Evolutionary conservation across 2,329 filamentous ascomycete genomes (phyloP).

Genomic region (Aspergillus awamori): DNA sequence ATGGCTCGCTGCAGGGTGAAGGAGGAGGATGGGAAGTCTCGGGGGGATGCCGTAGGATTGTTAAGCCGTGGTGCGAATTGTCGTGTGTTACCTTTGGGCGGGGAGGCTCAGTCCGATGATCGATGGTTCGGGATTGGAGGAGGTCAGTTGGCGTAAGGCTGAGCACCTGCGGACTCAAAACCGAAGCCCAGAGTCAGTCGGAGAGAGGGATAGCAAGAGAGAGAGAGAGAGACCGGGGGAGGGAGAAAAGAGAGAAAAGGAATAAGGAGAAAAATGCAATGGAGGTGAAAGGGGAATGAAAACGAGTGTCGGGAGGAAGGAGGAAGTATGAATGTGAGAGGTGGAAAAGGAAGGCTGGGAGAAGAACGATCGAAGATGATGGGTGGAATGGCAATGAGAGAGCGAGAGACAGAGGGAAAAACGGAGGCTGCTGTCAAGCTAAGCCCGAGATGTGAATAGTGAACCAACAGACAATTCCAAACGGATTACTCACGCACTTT

Average conservation of each 20-base stretch:
- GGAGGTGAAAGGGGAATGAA: background rate
- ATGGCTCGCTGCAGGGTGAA: background rate
- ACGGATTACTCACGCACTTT: background rate
- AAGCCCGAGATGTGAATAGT: background rate
- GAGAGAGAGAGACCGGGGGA: background rate
- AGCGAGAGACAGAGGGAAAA: background rate
- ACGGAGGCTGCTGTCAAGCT: background rate
- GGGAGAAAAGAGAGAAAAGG: conserved; percentile 3
- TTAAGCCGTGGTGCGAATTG: conserved; percentile 26
- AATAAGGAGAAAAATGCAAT: background rate
- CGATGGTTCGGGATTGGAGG: conserved; percentile 16
- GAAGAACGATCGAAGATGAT: background rate
- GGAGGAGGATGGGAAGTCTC: background rate
- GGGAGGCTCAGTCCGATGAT: conserved; percentile 25
- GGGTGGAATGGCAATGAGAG: background rate
- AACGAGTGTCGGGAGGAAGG: conserved; percentile 8
- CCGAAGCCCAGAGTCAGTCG: conserved; percentile 1
- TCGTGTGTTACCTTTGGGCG: conserved; percentile 20
- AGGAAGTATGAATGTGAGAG: conserved; percentile 8
- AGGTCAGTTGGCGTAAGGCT: conserved; percentile 20
- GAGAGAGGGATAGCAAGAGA: background rate
- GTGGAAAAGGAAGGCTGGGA: conserved; percentile 5
- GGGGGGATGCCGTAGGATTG: conserved; percentile 10
- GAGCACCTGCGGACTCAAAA: conserved; percentile 19
- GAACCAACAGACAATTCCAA: background rate